phyloP scores from a whole-genome alignment of 2,329 filamentous ascomycete species.

The Aspergillus ustus region DNA sequence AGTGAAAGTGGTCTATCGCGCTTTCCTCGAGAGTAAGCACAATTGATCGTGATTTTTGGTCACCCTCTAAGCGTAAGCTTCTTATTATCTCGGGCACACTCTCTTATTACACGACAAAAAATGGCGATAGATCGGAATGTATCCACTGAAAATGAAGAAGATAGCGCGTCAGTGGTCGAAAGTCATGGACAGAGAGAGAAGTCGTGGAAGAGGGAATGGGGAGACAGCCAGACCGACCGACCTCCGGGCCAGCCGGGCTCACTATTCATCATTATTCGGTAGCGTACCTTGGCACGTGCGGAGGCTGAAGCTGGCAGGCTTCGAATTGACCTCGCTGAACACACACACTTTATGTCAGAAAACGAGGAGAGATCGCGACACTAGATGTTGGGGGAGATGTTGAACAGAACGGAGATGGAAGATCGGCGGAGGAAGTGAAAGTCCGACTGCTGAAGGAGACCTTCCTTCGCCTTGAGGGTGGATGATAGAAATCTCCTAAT shows the following conservation, averaged over 20 bases:
- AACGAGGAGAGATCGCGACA: not conserved
- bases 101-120: conserved; percentile 2
- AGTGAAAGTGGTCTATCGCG: conserved; percentile 17
- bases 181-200: conserved; percentile 8
- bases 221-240: not conserved
- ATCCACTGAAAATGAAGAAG: conserved; percentile 8
- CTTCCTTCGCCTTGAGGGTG: not conserved
- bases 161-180: not conserved
- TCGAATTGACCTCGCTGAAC: conserved; percentile 4
- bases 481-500: conserved; percentile 7
- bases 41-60: conserved; percentile 15
- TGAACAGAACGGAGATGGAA: not conserved
- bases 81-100: conserved; percentile 2
- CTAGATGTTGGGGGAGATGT: conserved; percentile 3
- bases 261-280: conserved; percentile 7
- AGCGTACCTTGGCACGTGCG: conserved; percentile 26
- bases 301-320: conserved; percentile 19
- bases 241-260: conserved; percentile 15
- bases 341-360: not conserved
- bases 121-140: conserved; percentile 5
- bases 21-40: conserved; percentile 17
- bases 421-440: conserved; percentile 10
- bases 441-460: not conserved
- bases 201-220: not conserved
- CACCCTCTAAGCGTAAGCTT: not conserved